Percentiles rank a stretch among this genome's conserved stretches.
These are phyloP conservation scores for Trypanosoma platydactyli DNA, from an alignment of 208 protist genomes.

Conservation along the genomic window DNA sequence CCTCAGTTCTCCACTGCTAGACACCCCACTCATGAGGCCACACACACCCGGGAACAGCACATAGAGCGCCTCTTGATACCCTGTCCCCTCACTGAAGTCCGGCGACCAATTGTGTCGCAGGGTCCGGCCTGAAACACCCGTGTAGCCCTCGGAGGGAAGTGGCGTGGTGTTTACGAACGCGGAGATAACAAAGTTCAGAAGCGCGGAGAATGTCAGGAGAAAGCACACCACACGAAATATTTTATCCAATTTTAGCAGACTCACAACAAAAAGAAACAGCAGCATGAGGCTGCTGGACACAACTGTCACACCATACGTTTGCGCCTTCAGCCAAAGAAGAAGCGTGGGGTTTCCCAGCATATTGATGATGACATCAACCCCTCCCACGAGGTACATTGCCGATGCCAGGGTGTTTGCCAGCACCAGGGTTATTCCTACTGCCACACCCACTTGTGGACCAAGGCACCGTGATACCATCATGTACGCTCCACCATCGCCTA, in stretches of 20 bases:
- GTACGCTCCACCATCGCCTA: conserved; percentile 72
- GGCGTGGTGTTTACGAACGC: conserved; percentile 6
- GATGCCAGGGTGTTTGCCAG: conserved; percentile 50
- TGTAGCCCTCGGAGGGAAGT: conserved; percentile 14
- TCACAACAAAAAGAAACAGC: conserved; percentile 26
- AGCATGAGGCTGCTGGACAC: conserved; percentile 15
- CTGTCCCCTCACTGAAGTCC: conserved; percentile 14
- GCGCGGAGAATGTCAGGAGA: conserved; percentile 17
- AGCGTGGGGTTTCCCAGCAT: conserved; percentile 18
- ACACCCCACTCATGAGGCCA: conserved; percentile 84
- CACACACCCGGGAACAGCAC: conserved; percentile 75
- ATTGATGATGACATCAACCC: conserved; percentile 20
- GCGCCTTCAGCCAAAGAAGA: conserved; percentile 12
- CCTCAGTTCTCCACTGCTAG: conserved; percentile 54
- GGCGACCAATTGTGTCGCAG: conserved; percentile 32
- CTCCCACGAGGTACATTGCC: conserved; percentile 59
- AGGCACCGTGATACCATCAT: conserved; percentile 65
- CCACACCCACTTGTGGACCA: conserved; percentile 65
- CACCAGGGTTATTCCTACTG: conserved; percentile 74
- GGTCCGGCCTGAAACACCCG: conserved; percentile 15
- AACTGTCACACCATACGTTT: conserved; percentile 26
- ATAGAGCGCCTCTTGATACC: conserved; percentile 48
- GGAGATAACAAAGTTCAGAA: conserved; percentile 27
- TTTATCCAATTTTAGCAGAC: conserved; percentile 29
- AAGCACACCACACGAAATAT: conserved; percentile 34